Evolutionary conservation across 2,329 filamentous ascomycete species (phyloP).

Genomic region (Sporothrix brasiliensis): DNA sequence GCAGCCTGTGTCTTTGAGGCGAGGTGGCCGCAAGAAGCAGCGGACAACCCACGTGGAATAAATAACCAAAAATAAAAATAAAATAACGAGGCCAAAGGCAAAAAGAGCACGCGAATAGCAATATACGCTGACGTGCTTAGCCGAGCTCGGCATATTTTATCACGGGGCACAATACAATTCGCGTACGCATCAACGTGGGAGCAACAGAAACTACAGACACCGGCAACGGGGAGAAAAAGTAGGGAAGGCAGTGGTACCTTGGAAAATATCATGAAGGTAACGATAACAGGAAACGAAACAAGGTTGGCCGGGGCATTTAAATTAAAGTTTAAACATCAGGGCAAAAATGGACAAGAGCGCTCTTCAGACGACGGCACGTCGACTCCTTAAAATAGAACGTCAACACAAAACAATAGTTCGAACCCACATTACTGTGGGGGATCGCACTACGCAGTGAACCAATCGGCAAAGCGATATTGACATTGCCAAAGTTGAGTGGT

Average conservation of each 20-base stretch:
- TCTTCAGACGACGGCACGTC: background rate
- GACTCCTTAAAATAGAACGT: slow-evolving; percentile 2
- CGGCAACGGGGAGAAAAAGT: no score
- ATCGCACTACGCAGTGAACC: background rate
- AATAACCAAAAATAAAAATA: background rate
- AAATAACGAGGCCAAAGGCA: background rate
- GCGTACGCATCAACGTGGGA: background rate
- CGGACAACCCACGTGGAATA: background rate
- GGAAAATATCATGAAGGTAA: background rate
- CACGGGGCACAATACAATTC: background rate
- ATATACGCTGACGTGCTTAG: slow-evolving; percentile 8
- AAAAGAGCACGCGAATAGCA: background rate
- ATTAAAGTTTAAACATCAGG: background rate
- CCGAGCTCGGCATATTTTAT: slow-evolving; percentile 23
- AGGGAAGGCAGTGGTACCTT: background rate
- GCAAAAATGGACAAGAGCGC: background rate
- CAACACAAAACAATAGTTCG: background rate
- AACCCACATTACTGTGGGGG: background rate
- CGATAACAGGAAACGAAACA: slow-evolving; percentile 9
- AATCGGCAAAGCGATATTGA: slow-evolving; percentile 23
- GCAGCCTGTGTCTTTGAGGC: no score
- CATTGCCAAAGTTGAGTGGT: background rate
- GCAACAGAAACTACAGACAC: background rate
- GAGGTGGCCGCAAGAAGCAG: no score
- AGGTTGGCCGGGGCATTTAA: background rate